Percentiles rank a stretch among this genome's conserved stretches.
phyloP scores from a whole-genome alignment of 2,329 filamentous ascomycete species.

The Huntiella abstrusa region DNA sequence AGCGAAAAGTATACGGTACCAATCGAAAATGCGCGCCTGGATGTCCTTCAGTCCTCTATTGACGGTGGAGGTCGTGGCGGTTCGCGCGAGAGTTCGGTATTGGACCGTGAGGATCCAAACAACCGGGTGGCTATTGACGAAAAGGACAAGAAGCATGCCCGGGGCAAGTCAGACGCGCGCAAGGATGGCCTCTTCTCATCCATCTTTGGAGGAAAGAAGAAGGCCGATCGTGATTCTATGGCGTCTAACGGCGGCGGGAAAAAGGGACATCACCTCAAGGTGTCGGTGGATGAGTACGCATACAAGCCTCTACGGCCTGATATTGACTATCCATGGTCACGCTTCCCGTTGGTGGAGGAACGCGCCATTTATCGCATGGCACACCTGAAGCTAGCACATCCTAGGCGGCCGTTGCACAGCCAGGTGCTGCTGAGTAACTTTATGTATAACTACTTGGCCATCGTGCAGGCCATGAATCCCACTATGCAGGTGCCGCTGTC shows the following conservation, averaged over 20 bases:
- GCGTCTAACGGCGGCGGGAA: slow-evolving; percentile 28
- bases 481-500: slow-evolving; percentile 81
- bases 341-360: slow-evolving; percentile 89
- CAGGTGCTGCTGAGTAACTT: slow-evolving; percentile 97
- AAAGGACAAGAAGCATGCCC: slow-evolving; percentile 59
- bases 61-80: slow-evolving; percentile 37
- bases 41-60: slow-evolving; percentile 74
- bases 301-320: slow-evolving; percentile 61
- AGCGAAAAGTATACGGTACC: slow-evolving; percentile 19
- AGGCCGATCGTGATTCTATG: slow-evolving; percentile 48
- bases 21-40: slow-evolving; percentile 57
- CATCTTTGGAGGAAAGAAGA: slow-evolving; percentile 78
- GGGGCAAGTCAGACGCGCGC: slow-evolving; percentile 59
- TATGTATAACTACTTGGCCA: slow-evolving; percentile 98
- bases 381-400: slow-evolving; percentile 97
- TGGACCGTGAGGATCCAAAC: slow-evolving; percentile 61
- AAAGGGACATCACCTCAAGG: slow-evolving; percentile 52
- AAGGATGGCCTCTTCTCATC: slow-evolving; percentile 92
- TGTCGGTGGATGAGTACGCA: slow-evolving; percentile 56
- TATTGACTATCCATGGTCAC: slow-evolving; percentile 87
- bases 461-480: slow-evolving; percentile 97
- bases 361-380: slow-evolving; percentile 96
- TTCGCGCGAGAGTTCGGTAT: slow-evolving; percentile 63
- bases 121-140: slow-evolving; percentile 24
- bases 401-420: slow-evolving; percentile 73